These are phyloP conservation scores for Neurospora sp. DNA, from an alignment of 495 filamentous ascomycete species.

Conservation along the genomic window DNA sequence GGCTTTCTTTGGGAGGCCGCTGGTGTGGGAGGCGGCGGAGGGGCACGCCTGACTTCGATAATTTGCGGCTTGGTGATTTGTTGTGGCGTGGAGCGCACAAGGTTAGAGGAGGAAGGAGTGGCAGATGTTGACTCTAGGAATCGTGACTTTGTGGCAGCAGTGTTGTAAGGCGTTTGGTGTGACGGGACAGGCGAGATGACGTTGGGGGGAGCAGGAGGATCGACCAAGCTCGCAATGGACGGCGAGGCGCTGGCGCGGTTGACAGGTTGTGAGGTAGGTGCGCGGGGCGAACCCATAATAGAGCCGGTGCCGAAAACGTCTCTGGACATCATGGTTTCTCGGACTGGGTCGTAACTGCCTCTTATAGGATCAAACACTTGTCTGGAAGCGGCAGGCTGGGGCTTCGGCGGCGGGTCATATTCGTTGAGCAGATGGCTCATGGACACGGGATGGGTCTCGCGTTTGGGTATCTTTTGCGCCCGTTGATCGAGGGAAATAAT, in stretches of 20 bases:
- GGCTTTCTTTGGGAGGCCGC: slow-evolving; percentile 9
- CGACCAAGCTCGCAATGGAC: slow-evolving; percentile 81
- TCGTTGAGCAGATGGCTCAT: slow-evolving; percentile 40
- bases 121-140: slow-evolving; percentile 20
- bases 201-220: slow-evolving; percentile 47
- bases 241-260: slow-evolving; percentile 78
- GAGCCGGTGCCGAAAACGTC: slow-evolving; percentile 42
- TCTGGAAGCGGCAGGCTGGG: slow-evolving; percentile 46
- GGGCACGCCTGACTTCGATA: slow-evolving; percentile 24
- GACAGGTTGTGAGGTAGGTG: slow-evolving; percentile 26
- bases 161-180: slow-evolving; percentile 31
- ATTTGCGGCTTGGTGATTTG: slow-evolving; percentile 25
- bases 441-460: slow-evolving; percentile 30
- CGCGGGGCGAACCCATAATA: slow-evolving; percentile 42
- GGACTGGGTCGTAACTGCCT: slow-evolving; percentile 51
- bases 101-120: slow-evolving; percentile 22
- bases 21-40: slow-evolving; percentile 18
- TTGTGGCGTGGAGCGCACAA: slow-evolving; percentile 16
- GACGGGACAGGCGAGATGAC: slow-evolving; percentile 37
- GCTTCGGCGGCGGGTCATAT: slow-evolving; percentile 34
- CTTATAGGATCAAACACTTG: slow-evolving; percentile 84
- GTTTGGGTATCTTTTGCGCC: slow-evolving; percentile 25
- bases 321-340: slow-evolving; percentile 37
- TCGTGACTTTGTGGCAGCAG: slow-evolving; percentile 12
- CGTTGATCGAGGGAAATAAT: slow-evolving; percentile 18